phyloP scores from a whole-genome alignment of 768 basidiomycete species.

The Auricularia sp. region DNA sequence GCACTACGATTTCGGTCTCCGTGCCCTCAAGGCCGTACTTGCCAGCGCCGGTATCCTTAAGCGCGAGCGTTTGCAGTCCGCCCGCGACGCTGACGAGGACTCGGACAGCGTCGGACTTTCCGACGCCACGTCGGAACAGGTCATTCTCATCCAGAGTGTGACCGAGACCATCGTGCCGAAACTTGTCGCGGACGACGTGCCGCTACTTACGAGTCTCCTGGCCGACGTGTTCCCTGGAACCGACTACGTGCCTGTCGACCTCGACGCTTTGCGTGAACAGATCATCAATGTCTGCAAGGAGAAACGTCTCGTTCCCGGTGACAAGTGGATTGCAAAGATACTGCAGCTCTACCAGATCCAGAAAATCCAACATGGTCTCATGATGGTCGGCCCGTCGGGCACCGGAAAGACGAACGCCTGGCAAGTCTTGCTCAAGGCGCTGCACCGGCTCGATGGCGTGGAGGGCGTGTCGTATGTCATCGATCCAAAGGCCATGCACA shows the following conservation, averaged over 20 bases:
- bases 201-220: conserved; percentile 82
- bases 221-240: conserved; percentile 97
- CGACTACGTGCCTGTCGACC: conserved; percentile 79
- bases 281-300: conserved; percentile 82
- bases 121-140: conserved; percentile 75
- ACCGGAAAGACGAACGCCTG: conserved; percentile 96
- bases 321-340: conserved; percentile 90
- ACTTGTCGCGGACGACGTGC: conserved; percentile 93
- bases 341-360: conserved; percentile 98
- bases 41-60: conserved; percentile 97
- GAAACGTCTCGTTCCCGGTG: conserved; percentile 73
- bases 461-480: conserved; percentile 96
- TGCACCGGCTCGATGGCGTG: conserved; percentile 81
- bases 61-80: conserved; percentile 64
- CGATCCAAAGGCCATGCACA: conserved; percentile 98
- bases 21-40: conserved; percentile 92
- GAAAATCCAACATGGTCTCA: conserved; percentile 97
- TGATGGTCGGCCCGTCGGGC: conserved; percentile 99
- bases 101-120: conserved; percentile 40
- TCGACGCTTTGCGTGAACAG: conserved; percentile 74
- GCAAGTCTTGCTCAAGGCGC: conserved; percentile 83
- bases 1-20: conserved; percentile 97
- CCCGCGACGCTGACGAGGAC: conserved; percentile 31
- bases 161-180: conserved; percentile 98
- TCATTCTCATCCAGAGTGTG: conserved; percentile 95